Base-by-base conservation (phyloP, 1,284 basidiomycete species). In the Peniophora sp. region DNA sequence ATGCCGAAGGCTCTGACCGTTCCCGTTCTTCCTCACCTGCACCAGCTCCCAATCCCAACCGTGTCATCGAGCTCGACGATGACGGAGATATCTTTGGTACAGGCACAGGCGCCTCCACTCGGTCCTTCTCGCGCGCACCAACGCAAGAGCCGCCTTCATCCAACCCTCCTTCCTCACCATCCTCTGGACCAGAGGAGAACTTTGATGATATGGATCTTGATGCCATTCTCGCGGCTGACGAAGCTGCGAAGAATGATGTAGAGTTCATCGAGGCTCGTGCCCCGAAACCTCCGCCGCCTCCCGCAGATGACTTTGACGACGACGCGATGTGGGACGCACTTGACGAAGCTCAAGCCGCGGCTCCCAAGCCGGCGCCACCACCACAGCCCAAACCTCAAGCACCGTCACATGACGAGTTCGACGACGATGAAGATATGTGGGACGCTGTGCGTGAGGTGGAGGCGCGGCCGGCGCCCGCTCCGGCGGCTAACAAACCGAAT, bases 361-460 rank as follows among this genome's bases (percentile, higher is more conserved):
- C 52, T 5, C 32, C 53, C 11, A 32, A 27, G 3, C 38, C 51
- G 6, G 20, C 14, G 17, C 50, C 53, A 49, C 19, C 49, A 22
- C 49, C 35, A 17, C 53, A 47, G 12, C 47, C n/a, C 24, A 47
- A 39, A 11, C 36, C 46, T 45, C 6, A 41, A 20, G 8, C 47
- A 19, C 49, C 55, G 11, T 51, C 49, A 25, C 38, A 49, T 12
- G 52, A 57, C 55, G 52, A 62, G 59, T 25, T 22, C 17, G 61
- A 59, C 45, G 74, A 77, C 17, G 80, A 84, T 49, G 77, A 83
- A 43, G 79, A 83, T 3, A 79, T 88, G 76, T 85, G 84, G 79
- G 78, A 83, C 54, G 68, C 85, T 24, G 63, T 85, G 49, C 67
- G 76, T 47, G 83, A 88, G 61, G 71, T 81, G 56, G 79, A 81